Base-by-base conservation (phyloP, 2,329 filamentous ascomycete species). In the Epicoccum sorghinum region DNA sequence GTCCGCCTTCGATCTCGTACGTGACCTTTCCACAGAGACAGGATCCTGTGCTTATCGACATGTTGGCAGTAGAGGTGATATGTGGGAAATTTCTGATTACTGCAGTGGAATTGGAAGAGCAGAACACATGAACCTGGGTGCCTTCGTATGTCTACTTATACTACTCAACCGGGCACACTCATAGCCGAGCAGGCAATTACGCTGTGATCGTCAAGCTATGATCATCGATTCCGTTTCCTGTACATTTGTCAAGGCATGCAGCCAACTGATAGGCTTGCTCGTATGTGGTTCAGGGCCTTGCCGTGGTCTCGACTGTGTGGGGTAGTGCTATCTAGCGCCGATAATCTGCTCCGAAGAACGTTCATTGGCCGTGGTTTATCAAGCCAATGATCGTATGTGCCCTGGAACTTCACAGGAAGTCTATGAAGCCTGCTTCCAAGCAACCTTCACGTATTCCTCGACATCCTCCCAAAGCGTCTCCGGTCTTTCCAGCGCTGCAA, bases 401-500 rank as follows among this genome's bases (percentile, higher is more conserved):
- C 27, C 27, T 9, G 9, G 27, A 29, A 29, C 27, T 1, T 29
- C 27, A 29, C 27, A 29, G 4, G 27, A 29, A 3, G 9, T 29
- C 9, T 18, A 18, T 6, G 27, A 29, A 9, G 27, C 29, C 35
- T 10, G 57, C 47, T 65, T 65, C 75, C 72, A 68, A 44, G 72
- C 73, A 40, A 63, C 61, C 60, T 59, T 70, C 27, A 72, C 65
- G 68, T 77, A 82, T 29, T 73, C 74, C 58, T 81, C 77, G 1
- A 81, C 57, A 69, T 82, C 80, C n/a, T 57, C 65, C 52, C 75
- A 67, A 29, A 82, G 64, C 23, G 55, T 65, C 32, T 69, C 68
- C 1, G 79, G 78, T 41, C 69, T 66, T 61, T 82, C 79, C 45
- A 82, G 55, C 5, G 75, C 74, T 13, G 83, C 81, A 62, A 84